Evolutionary conservation across 2,329 filamentous ascomycete genomes (phyloP), one percentile per base, ranked within the genome.

Genomic region (Hymenoscyphus salicellus): DNA sequence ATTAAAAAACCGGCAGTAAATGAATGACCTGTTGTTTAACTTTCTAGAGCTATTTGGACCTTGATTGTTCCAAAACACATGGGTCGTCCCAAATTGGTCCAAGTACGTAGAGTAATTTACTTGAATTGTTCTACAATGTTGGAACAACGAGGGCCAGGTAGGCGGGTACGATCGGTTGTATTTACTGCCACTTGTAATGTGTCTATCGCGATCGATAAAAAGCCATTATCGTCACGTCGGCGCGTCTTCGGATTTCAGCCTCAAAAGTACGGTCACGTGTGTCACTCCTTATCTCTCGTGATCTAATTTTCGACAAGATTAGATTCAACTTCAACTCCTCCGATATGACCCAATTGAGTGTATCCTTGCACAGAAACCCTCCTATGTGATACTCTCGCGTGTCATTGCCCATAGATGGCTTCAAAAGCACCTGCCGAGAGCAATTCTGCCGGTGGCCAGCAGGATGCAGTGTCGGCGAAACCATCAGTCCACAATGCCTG

Each of bases 401-500:
- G 14, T n/a, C 16, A 23, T 26, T 41, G n/a, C n/a, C 32, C 23
- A 20, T 49, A 70, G 33, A 36, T 70, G 67, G 61, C 67, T 55
- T 61, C 63, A 61, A 65, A 69, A 55, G 55, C 58, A 26, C 55
- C 60, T 14, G 5, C 62, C 20, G 64, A 64, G 60, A 56, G 59
- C 46, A 62, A 62, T 7, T 56, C 30, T 32, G 10, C 49, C 17
- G 64, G 66, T 66, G 65, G 58, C 26, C 41, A 46, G 41, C 41
- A n/a, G 20, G 41, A 20, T 46, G 55, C 49, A 5, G 36, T 36
- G 26, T 58, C 60, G 41, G 16, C 60, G 55, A 68, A 69, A 46
- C n/a, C 62, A 14, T 41, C 66, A 33, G 38, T 64, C 17, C 28
- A 61, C 6, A 70, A 69, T 64, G 65, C 67, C 8, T 71, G 71